Conservation (phyloP, 2,329 filamentous ascomycete genomes). For the Cryphonectria japonica region DNA sequence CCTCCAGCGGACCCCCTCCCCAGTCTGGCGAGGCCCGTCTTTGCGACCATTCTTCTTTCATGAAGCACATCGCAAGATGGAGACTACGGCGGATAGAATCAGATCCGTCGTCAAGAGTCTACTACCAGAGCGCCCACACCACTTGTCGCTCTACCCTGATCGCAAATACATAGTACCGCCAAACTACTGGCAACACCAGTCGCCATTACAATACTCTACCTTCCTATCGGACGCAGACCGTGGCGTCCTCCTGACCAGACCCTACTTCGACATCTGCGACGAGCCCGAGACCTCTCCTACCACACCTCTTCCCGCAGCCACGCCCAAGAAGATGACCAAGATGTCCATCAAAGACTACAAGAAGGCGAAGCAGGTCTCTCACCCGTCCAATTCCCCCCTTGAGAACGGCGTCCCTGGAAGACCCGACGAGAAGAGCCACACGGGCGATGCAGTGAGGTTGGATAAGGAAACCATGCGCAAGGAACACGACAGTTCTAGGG, state of each 20-base stretch:
- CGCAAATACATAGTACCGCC: conserved; percentile 51
- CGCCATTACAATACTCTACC: conserved; percentile 59
- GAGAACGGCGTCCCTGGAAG: conserved; percentile 33
- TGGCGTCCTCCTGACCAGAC: conserved; percentile 59
- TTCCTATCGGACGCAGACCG: conserved; percentile 61
- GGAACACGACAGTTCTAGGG: conserved; percentile 30
- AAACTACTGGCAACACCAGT: conserved; percentile 49
- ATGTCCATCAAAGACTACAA: conserved; percentile 63
- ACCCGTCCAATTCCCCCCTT: conserved; percentile 45
- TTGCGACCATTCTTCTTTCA: conserved; percentile 28
- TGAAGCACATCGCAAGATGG: conserved; percentile 50
- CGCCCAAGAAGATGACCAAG: conserved; percentile 45
- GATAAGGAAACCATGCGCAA: conserved; percentile 29
- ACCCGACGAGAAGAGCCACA: conserved; percentile 31
- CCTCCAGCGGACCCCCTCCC: background rate
- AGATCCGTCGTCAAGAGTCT: conserved; percentile 56
- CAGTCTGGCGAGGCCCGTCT: conserved; percentile 20
- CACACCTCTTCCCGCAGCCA: conserved; percentile 32
- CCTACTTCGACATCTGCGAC: conserved; percentile 61
- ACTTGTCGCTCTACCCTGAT: conserved; percentile 54
- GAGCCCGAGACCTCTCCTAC: conserved; percentile 44
- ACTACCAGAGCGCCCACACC: conserved; percentile 57
- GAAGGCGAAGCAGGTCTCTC: conserved; percentile 51
- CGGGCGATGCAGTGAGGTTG: conserved; percentile 27
- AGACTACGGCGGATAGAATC: conserved; percentile 62